phyloP scores from a whole-genome alignment of 2,329 filamentous ascomycete genomes.

The Calonectria hongkongensis region DNA sequence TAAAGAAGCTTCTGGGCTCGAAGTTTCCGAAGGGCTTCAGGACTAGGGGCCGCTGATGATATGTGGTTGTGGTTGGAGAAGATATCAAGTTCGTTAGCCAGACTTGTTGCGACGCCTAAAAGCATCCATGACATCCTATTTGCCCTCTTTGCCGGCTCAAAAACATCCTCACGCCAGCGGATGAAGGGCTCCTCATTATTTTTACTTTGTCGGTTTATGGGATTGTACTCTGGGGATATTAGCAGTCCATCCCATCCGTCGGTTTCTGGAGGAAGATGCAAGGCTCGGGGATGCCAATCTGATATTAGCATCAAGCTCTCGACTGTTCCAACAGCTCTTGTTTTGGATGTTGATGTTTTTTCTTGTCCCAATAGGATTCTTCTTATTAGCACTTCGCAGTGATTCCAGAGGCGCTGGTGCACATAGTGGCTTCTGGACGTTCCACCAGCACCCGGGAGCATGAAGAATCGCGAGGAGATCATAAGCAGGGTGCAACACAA shows the following conservation, averaged over 20 bases:
- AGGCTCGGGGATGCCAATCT: slow-evolving; percentile 10
- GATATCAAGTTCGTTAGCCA: neutral
- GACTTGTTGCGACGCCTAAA: slow-evolving; percentile 44
- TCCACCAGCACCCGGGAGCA: neutral
- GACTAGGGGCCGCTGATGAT: neutral
- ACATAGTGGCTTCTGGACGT: slow-evolving; percentile 17
- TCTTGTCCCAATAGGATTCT: slow-evolving; percentile 9
- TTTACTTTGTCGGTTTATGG: slow-evolving; percentile 31
- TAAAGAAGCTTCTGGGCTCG: slow-evolving; percentile 13
- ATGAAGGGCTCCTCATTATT: slow-evolving; percentile 49
- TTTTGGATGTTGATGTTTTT: slow-evolving; percentile 9
- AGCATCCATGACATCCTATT: slow-evolving; percentile 56
- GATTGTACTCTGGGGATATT: slow-evolving; percentile 4
- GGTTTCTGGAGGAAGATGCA: slow-evolving; percentile 12
- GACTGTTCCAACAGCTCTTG: slow-evolving; percentile 9
- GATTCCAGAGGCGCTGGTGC: slow-evolving; percentile 13
- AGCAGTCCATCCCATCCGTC: slow-evolving; percentile 15
- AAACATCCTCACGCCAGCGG: slow-evolving; percentile 52
- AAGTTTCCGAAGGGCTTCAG: slow-evolving; percentile 2
- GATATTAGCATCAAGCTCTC: slow-evolving; percentile 39
- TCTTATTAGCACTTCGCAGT: slow-evolving; percentile 16
- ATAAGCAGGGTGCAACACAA: slow-evolving; percentile 13
- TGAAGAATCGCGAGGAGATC: slow-evolving; percentile 9
- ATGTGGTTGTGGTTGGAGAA: slow-evolving; percentile 11
- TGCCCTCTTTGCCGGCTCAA: slow-evolving; percentile 51